These are phyloP conservation scores for Chamaecyparis obtusa DNA, from an alignment of 75 land plant genomes.

Conservation along the genomic window DNA sequence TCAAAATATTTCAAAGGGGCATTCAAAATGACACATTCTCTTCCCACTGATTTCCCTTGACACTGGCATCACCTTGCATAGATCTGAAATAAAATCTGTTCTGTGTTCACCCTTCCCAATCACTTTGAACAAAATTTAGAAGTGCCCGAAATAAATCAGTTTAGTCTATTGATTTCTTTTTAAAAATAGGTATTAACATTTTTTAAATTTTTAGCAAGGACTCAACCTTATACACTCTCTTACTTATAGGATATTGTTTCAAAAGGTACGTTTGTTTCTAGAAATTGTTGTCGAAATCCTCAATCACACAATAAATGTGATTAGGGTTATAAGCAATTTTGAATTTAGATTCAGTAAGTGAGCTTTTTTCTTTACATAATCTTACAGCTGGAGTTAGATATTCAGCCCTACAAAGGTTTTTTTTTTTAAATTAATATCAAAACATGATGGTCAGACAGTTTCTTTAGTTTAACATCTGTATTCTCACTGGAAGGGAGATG, in stretches of 20 bases:
- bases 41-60: not conserved
- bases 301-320: not conserved
- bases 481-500: not conserved
- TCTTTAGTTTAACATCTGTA: not conserved
- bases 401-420: not conserved
- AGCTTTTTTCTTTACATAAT: not conserved
- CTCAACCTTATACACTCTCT: not conserved
- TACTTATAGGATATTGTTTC: not conserved
- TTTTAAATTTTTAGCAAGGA: not conserved
- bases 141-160: not conserved
- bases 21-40: not conserved
- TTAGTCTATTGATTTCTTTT: not conserved
- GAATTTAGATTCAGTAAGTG: not conserved
- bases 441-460: not conserved
- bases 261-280: not conserved
- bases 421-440: not conserved
- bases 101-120: not conserved
- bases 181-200: too few relatives aligned
- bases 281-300: not conserved
- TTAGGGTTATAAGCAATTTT: not conserved
- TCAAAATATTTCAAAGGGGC: not conserved
- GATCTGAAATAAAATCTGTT: not conserved
- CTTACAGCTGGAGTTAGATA: not conserved
- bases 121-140: too few relatives aligned
- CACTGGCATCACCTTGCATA: not conserved